These are phyloP conservation scores for Coemansia sp. DNA, from an alignment of 192 early-diverging fungal genomes.

Conservation along the genomic window DNA sequence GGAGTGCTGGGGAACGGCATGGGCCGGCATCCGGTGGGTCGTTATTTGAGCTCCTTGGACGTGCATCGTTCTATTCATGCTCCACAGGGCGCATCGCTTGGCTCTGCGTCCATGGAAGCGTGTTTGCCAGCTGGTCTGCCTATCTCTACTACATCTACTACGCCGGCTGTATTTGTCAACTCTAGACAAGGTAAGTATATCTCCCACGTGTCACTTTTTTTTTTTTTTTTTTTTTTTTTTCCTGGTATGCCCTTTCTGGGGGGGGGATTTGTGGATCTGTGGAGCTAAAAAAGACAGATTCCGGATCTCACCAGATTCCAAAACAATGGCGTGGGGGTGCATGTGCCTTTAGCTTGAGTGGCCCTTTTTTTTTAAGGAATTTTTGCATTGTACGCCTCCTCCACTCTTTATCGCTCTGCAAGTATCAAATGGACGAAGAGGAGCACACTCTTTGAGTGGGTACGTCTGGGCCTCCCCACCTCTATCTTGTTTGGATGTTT, in stretches of 20 bases:
- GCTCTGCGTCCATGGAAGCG: not conserved
- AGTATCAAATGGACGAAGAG: not conserved
- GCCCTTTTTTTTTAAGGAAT: not conserved
- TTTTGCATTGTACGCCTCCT: not conserved
- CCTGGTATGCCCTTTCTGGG: not conserved
- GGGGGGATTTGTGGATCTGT: not conserved
- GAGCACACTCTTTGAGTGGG: not conserved
- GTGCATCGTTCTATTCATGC: conserved; percentile 5
- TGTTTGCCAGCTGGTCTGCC: conserved; percentile 5
- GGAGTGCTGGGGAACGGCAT: not conserved
- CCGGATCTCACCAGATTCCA: not conserved
- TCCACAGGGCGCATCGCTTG: not conserved
- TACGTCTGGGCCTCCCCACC: not conserved
- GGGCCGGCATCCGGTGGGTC: conserved; percentile 14
- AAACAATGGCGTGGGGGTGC: not conserved
- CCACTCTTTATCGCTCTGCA: not conserved
- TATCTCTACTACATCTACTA: conserved; percentile 38
- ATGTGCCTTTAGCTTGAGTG: not conserved
- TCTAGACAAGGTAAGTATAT: conserved; percentile 29
- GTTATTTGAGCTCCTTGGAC: conserved; percentile 31
- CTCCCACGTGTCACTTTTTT: not conserved
- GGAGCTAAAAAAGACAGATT: not conserved
- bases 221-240: too few relatives aligned
- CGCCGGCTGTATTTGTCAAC: conserved; percentile 47
- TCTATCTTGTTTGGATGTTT: not conserved